These are phyloP conservation scores for Albizia julibrissin DNA, from an alignment of 306 rosid species.

Conservation along the genomic window DNA sequence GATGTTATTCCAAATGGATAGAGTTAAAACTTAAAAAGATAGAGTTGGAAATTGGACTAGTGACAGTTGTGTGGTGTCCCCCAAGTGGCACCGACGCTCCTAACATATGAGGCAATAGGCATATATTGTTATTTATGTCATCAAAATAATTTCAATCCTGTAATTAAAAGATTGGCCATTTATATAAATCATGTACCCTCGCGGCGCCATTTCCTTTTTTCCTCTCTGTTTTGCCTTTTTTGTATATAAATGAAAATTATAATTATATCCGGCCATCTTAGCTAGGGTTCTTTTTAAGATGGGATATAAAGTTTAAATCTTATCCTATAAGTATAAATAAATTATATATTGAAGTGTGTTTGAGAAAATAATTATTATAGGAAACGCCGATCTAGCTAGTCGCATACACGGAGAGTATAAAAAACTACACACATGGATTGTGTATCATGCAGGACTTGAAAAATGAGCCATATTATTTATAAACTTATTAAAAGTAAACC, in stretches of 20 bases:
- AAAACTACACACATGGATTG: not conserved
- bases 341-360: not conserved
- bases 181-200: not conserved
- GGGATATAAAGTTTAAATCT: too few species aligned
- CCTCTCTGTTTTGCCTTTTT: not conserved
- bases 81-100: constrained; percentile 1
- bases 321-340: too few species aligned
- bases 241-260: not conserved
- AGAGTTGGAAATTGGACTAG: not conserved
- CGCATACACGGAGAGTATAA: not conserved
- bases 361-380: too few species aligned
- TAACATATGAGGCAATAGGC: not conserved
- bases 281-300: not conserved
- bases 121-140: not conserved
- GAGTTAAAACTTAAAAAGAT: not conserved
- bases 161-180: not conserved
- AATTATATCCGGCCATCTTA: not conserved
- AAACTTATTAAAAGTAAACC: too few species aligned
- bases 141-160: not conserved
- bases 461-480: not conserved
- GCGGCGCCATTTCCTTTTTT: not conserved
- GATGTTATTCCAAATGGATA: not conserved
- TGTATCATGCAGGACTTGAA: not conserved
- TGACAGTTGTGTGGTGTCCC: not conserved
- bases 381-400: not conserved